Evolutionary conservation across 805 yeast species (phyloP).

Genomic region (Kurtzmaniella cleridarum): DNA sequence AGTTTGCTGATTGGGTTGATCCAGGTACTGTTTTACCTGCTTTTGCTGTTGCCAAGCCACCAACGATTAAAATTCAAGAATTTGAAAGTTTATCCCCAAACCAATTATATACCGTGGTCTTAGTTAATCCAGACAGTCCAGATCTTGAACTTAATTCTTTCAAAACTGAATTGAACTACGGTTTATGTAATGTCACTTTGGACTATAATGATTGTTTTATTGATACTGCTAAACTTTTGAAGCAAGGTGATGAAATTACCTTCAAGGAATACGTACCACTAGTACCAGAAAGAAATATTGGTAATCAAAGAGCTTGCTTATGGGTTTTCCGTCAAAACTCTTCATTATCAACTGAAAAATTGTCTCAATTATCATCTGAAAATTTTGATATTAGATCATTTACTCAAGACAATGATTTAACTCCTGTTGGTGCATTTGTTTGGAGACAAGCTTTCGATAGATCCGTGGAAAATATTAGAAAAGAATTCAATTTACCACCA

Average conservation of each 20-base stretch:
- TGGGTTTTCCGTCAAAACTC: slow-evolving; percentile 83
- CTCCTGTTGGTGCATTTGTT: slow-evolving; percentile 86
- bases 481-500: slow-evolving; percentile 61
- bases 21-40: slow-evolving; percentile 78
- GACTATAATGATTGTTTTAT: slow-evolving; percentile 54
- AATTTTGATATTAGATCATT: slow-evolving; percentile 71
- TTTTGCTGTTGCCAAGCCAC: slow-evolving; percentile 67
- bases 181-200: slow-evolving; percentile 61
- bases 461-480: slow-evolving; percentile 62
- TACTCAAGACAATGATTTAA: slow-evolving; percentile 47
- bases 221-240: slow-evolving; percentile 36
- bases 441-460: slow-evolving; percentile 87
- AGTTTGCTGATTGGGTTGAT: slow-evolving; percentile 61
- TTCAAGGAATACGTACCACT: slow-evolving; percentile 71
- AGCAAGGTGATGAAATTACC: slow-evolving; percentile 25
- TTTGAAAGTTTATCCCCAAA: slow-evolving; percentile 45
- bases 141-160: slow-evolving; percentile 64
- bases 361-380: slow-evolving; percentile 23
- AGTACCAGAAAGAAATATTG: slow-evolving; percentile 82
- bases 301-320: slow-evolving; percentile 73
- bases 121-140: slow-evolving; percentile 92
- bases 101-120: slow-evolving; percentile 65
- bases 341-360: slow-evolving; percentile 12
- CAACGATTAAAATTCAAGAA: slow-evolving; percentile 72
- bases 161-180: slow-evolving; percentile 72